Evolutionary conservation across 208 protist genomes (phyloP).

Genomic region (Crithidia expoeki): DNA sequence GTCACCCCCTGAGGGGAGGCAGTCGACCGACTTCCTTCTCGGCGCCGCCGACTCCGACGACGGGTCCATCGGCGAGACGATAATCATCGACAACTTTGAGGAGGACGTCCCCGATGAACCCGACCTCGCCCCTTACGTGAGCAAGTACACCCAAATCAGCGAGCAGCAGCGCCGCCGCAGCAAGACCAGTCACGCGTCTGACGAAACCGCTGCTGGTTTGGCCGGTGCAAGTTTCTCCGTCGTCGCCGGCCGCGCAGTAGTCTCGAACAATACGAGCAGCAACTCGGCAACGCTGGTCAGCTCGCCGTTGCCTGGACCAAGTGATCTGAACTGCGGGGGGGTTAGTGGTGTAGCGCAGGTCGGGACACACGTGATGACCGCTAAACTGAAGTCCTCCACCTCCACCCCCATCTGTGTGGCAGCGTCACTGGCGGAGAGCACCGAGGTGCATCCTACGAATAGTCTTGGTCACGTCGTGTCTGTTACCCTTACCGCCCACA

Average conservation of each 20-base stretch:
- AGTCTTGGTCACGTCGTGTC: conserved; percentile 9
- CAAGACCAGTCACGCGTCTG: neutral
- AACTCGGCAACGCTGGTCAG: neutral
- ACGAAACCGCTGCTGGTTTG: neutral
- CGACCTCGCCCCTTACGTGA: conserved; percentile 23
- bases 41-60: conserved; percentile 7
- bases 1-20: no score
- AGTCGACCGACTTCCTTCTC: neutral
- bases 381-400: neutral
- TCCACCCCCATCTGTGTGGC: neutral
- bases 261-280: neutral
- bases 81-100: conserved; percentile 33
- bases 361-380: neutral
- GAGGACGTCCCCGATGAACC: conserved; percentile 22
- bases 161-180: conserved; percentile 27
- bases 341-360: neutral
- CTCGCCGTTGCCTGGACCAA: neutral
- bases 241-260: neutral
- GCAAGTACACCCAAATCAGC: conserved; percentile 32
- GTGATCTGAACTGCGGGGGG: neutral
- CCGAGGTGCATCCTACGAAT: neutral
- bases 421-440: neutral
- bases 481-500: neutral
- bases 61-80: conserved; percentile 24
- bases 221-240: neutral